phyloP scores from a whole-genome alignment of 169 alveolate species.

The Plasmodium fragile region DNA sequence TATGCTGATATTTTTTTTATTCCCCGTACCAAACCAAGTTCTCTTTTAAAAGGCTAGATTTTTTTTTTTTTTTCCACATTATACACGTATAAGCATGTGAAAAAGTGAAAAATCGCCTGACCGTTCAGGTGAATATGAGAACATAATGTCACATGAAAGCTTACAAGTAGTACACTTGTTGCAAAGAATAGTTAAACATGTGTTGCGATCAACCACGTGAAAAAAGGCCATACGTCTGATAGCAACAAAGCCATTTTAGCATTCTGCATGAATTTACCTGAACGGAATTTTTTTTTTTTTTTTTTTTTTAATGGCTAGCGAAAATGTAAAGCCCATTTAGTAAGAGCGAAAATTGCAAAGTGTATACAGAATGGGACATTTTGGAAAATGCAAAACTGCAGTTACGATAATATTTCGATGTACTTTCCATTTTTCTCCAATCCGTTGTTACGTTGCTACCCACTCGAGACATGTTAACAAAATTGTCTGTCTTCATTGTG shows the following conservation, averaged over 20 bases:
- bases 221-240: neutral
- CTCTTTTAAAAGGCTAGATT: neutral
- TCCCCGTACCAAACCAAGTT: neutral
- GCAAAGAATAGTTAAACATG: neutral
- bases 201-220: neutral
- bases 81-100: neutral
- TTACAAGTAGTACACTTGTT: neutral
- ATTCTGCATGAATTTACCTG: neutral
- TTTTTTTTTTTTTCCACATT: neutral
- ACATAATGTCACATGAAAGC: neutral
- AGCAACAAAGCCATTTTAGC: neutral
- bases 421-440: neutral
- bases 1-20: neutral
- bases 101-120: neutral
- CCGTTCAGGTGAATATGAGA: neutral
- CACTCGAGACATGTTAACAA: neutral
- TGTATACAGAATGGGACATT: neutral
- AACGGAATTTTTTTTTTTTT: neutral
- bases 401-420: neutral
- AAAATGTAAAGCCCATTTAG: neutral
- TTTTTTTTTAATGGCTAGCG: neutral
- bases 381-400: neutral
- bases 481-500: neutral
- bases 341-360: neutral
- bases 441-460: neutral